Conservation (phyloP, 1,139 yeast species). For the Hanseniaspora gamundiae region DNA sequence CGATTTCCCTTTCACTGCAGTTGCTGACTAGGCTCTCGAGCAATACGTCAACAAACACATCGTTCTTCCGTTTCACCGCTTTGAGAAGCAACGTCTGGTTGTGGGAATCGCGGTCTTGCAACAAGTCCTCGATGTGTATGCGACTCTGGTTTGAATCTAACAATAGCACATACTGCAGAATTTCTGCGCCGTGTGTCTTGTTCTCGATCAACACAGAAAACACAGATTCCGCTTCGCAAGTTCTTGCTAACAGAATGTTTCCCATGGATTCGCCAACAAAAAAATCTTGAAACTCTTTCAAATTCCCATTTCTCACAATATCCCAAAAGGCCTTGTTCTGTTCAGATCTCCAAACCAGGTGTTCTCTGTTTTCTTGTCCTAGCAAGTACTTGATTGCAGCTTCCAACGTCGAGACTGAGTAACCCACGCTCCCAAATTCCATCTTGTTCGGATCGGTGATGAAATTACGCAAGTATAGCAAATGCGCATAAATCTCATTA, state of each 20-base stretch:
- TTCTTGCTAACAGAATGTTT: constrained; percentile 30
- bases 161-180: constrained; percentile 28
- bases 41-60: constrained; percentile 36
- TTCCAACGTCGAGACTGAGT: constrained; percentile 66
- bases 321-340: constrained; percentile 8
- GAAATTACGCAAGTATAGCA: constrained; percentile 54
- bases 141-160: constrained; percentile 36
- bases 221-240: constrained; percentile 56
- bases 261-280: neutral
- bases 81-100: constrained; percentile 46
- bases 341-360: neutral
- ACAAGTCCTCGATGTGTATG: constrained; percentile 55
- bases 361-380: constrained; percentile 16
- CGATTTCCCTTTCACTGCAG: constrained; percentile 35
- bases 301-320: neutral
- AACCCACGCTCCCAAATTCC: constrained; percentile 42
- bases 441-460: constrained; percentile 35
- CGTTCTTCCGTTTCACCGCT: constrained; percentile 46
- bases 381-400: constrained; percentile 55
- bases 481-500: constrained; percentile 46
- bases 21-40: constrained; percentile 35
- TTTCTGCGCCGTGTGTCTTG: constrained; percentile 25
- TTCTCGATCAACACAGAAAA: constrained; percentile 41
- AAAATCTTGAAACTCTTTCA: neutral
- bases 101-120: constrained; percentile 46